These are phyloP conservation scores for Ceratobasidium sp. DNA, from an alignment of 1,284 basidiomycete species.

Conservation along the genomic window DNA sequence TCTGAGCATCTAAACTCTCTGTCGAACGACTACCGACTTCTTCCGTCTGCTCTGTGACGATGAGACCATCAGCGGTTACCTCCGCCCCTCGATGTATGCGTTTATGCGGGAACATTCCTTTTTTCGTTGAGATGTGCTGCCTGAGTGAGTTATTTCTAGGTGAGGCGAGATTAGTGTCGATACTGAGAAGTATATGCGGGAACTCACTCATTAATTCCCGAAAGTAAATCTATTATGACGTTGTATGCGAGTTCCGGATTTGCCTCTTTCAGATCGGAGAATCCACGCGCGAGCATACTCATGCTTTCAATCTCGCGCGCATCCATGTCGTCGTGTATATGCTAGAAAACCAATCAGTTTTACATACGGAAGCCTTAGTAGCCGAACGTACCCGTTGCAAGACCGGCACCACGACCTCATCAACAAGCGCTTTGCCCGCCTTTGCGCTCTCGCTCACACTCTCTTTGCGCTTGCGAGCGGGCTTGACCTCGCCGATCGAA, in stretches of 20 bases:
- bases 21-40: conserved; percentile 50
- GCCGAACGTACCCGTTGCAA: conserved; percentile 71
- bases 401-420: conserved; percentile 84
- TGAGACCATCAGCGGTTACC: conserved; percentile 82
- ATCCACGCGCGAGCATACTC: conserved; percentile 90
- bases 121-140: conserved; percentile 81
- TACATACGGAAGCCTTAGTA: conserved; percentile 9
- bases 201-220: conserved; percentile 89
- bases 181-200: conserved; percentile 25
- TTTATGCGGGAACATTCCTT: conserved; percentile 80
- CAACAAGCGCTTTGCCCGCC: conserved; percentile 79
- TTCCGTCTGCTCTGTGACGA: conserved; percentile 84
- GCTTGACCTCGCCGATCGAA: conserved; percentile 36
- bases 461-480: conserved; percentile 60
- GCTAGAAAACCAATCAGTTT: conserved; percentile 60
- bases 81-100: conserved; percentile 82
- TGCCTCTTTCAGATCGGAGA: conserved; percentile 82
- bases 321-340: conserved; percentile 85
- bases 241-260: conserved; percentile 89
- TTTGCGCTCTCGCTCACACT: conserved; percentile 69
- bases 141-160: conserved; percentile 77
- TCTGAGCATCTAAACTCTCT: conserved; percentile 53
- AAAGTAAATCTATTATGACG: conserved; percentile 88
- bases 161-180: conserved; percentile 48
- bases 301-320: conserved; percentile 90